These are phyloP conservation scores for Phytomonas sp. DNA, from an alignment of 208 protist species.

Conservation along the genomic window DNA sequence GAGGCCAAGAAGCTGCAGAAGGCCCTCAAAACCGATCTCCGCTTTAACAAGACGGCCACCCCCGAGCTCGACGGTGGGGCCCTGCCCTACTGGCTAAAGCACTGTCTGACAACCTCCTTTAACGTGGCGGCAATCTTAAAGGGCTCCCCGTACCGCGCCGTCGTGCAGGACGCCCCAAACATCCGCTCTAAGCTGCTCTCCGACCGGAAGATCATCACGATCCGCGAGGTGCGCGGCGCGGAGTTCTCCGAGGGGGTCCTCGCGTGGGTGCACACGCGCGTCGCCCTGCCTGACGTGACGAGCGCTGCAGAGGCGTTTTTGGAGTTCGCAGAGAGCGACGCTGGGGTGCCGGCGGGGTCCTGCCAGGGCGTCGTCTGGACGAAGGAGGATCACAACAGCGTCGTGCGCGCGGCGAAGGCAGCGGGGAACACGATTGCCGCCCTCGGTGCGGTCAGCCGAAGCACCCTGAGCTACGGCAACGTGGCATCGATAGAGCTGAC, in stretches of 20 bases:
- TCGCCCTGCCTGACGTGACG: conserved; percentile 17
- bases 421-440: conserved; percentile 16
- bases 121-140: conserved; percentile 55
- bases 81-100: conserved; percentile 40
- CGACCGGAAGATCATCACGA: conserved; percentile 49
- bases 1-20: conserved; percentile 54
- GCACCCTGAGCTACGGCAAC: conserved; percentile 23
- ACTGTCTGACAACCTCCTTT: conserved; percentile 50
- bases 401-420: conserved; percentile 29
- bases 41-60: conserved; percentile 44
- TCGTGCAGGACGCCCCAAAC: conserved; percentile 35
- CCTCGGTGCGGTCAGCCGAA: conserved; percentile 19
- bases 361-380: conserved; percentile 44
- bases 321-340: conserved; percentile 16
- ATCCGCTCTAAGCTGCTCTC: conserved; percentile 22
- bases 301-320: conserved; percentile 23
- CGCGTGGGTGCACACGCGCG: conserved; percentile 27
- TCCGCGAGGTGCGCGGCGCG: conserved; percentile 21
- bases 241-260: conserved; percentile 8
- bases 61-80: conserved; percentile 37
- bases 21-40: conserved; percentile 40
- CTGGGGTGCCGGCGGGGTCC: conserved; percentile 12
- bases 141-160: conserved; percentile 26
- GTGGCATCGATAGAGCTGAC: conserved; percentile 37
- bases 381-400: conserved; percentile 49